Percentiles rank a stretch among this genome's conserved stretches.
These are phyloP conservation scores for Nigrograna mackinnonii DNA, from an alignment of 2,329 filamentous ascomycete genomes.

Conservation along the genomic window DNA sequence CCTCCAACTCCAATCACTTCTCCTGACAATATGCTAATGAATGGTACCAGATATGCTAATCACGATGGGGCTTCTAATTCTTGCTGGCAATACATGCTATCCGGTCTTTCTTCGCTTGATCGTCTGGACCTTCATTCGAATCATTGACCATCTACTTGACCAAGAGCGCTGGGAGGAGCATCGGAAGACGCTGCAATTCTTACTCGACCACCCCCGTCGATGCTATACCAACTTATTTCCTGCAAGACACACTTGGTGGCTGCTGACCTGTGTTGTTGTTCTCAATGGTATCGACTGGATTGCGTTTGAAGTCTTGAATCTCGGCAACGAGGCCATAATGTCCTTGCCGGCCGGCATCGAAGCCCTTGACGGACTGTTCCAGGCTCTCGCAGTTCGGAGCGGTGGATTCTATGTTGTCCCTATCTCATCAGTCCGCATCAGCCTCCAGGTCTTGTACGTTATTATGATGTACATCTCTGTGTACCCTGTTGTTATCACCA, in stretches of 20 bases:
- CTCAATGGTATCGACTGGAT: constrained; percentile 60
- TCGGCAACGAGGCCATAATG: constrained; percentile 56
- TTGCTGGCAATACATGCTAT: constrained; percentile 60
- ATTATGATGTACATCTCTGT: constrained; percentile 68
- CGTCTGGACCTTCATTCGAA: constrained; percentile 58
- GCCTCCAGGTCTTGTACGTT: constrained; percentile 61
- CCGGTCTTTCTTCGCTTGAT: constrained; percentile 61
- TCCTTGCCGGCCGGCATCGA: constrained; percentile 50
- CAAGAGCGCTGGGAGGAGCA: constrained; percentile 42
- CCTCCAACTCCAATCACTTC: too few relatives aligned
- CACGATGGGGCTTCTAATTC: constrained; percentile 53
- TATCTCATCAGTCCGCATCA: constrained; percentile 55
- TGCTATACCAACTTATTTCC: constrained; percentile 68
- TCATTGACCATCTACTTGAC: constrained; percentile 48
- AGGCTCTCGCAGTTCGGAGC: constrained; percentile 56
- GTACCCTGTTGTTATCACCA: constrained; percentile 64
- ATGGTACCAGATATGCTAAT: constrained; percentile 54
- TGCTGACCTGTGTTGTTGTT: constrained; percentile 54
- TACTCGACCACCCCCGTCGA: constrained; percentile 64
- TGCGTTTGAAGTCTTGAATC: constrained; percentile 57
- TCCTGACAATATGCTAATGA: too few relatives aligned
- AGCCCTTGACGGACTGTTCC: constrained; percentile 62
- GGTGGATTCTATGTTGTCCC: constrained; percentile 55
- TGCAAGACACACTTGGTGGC: constrained; percentile 61
- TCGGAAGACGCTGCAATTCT: constrained; percentile 53